Conservation (phyloP, 2,329 filamentous ascomycete species). For the Lecanoromycetidae sp. region DNA sequence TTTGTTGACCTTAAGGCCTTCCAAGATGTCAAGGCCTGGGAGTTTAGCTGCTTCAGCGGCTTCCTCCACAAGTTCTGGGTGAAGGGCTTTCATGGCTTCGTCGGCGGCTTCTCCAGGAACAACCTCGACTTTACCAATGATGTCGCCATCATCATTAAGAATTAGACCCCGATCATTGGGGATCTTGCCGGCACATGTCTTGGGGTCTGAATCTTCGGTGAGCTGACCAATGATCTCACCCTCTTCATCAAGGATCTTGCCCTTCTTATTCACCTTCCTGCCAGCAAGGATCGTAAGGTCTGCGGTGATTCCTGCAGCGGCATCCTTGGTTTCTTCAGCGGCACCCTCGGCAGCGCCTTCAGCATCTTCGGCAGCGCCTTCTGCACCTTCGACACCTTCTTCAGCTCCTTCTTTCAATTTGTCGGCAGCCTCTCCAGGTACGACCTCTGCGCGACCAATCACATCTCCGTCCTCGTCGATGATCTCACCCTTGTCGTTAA, state of each 20-base stretch:
- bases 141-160: constrained; percentile 42
- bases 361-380: constrained; percentile 20
- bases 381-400: constrained; percentile 16
- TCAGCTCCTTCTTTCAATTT: constrained; percentile 24
- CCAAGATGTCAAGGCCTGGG: constrained; percentile 36
- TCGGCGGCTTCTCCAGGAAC: constrained; percentile 22
- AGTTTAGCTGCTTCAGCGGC: constrained; percentile 32
- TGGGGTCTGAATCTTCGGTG: constrained; percentile 34
- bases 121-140: constrained; percentile 37
- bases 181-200: constrained; percentile 28
- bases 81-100: constrained; percentile 33
- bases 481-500: constrained; percentile 27
- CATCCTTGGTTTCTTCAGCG: constrained; percentile 29
- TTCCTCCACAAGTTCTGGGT: constrained; percentile 36
- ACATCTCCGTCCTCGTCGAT: constrained; percentile 19
- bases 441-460: constrained; percentile 29
- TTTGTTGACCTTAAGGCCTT: constrained; percentile 48
- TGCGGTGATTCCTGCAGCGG: constrained; percentile 17
- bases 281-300: constrained; percentile 23
- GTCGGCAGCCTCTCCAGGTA: constrained; percentile 20
- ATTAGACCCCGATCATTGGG: constrained; percentile 44
- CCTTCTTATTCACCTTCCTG: constrained; percentile 34
- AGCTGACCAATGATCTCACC: constrained; percentile 39
- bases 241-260: constrained; percentile 35
- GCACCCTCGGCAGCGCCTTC: constrained; percentile 25